Evolutionary conservation across 495 filamentous ascomycete genomes (phyloP).

Genomic region (Aspergillus cristatus): DNA sequence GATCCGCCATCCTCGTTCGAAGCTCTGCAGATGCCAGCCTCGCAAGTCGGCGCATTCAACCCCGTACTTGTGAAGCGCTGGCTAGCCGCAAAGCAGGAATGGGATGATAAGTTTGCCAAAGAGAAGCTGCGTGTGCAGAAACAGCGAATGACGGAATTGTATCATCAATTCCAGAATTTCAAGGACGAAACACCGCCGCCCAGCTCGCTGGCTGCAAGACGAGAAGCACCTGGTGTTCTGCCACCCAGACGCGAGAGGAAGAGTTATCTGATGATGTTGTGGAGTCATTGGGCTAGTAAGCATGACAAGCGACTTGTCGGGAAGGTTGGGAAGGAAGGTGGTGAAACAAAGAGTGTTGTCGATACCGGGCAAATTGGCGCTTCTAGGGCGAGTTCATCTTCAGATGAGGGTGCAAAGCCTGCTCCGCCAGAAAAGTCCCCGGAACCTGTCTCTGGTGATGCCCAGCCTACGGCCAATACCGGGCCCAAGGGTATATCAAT

Average conservation of each 20-base stretch:
- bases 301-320: constrained; percentile 69
- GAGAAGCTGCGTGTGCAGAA: constrained; percentile 60
- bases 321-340: constrained; percentile 17
- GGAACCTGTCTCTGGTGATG: not conserved
- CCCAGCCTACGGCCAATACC: not conserved
- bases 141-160: constrained; percentile 59
- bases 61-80: constrained; percentile 72
- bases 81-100: constrained; percentile 60
- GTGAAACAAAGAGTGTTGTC: constrained; percentile 20
- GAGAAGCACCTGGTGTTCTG: constrained; percentile 41
- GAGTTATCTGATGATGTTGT: constrained; percentile 70
- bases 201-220: constrained; percentile 67
- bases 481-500: not conserved
- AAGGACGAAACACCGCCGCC: constrained; percentile 72
- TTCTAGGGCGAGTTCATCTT: too few relatives aligned
- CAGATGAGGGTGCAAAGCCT: too few relatives aligned
- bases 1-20: constrained; percentile 49
- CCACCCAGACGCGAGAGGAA: constrained; percentile 41
- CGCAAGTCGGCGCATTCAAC: constrained; percentile 70
- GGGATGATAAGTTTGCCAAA: constrained; percentile 59
- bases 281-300: constrained; percentile 78
- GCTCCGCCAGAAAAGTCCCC: not conserved
- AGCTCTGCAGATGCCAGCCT: constrained; percentile 50
- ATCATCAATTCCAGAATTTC: constrained; percentile 58
- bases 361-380: constrained; percentile 28